Base-by-base conservation (phyloP, 352 stramenopile genomes). In the Globisporangium rhizosaccharum region DNA sequence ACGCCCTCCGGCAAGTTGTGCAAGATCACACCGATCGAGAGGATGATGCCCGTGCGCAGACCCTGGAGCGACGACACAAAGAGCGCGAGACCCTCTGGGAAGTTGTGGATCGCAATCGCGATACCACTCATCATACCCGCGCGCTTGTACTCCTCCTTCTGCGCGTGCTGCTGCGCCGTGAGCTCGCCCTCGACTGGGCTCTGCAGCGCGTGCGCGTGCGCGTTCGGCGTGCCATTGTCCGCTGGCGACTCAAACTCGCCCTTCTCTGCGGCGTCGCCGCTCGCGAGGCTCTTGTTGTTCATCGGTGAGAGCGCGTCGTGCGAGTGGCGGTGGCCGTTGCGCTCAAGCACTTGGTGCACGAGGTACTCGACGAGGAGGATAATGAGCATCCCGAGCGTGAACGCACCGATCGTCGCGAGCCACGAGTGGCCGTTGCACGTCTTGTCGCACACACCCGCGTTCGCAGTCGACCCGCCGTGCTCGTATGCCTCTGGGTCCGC, bases 1-100 rank as follows among this genome's bases (percentile, higher is more conserved):
- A 98, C 59, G 17, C 96, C 96, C 60, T 99, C 96, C 2, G 95
- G 95, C 57, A 99, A 91, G 70, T 99, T 99, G 74, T 99, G 96
- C 47, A 98, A 84, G 6, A 87, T 93, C 66, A 99, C 98, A 39
- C 88, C 94, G 56, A 98, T 72, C 6, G 95, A 94, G n/a, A 98
- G 74, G 28, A 94, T 79, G 33, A 85, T 67, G 46, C 96, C 96
- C 0, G 97, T 79, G 18, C 61, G 70, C 2, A 95, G 85, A 70
- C 96, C 88, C n/a, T 87, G 71, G 0, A 98, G 66, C 20, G 91
- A 87, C 0, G 85, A 90, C 36, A 98, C 90, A 65, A 97, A 98
- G n/a, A 96, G 97, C 20, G 93, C 96, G 20, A 98, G 64, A 1
- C 96, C 96, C 63, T 99, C 96, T 3, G 95, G 95, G 65, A 99